Evolutionary conservation across 202 grass and related monocot species (phyloP), one percentile per base, ranked within the genome.

Genomic region (Setaria italica): DNA sequence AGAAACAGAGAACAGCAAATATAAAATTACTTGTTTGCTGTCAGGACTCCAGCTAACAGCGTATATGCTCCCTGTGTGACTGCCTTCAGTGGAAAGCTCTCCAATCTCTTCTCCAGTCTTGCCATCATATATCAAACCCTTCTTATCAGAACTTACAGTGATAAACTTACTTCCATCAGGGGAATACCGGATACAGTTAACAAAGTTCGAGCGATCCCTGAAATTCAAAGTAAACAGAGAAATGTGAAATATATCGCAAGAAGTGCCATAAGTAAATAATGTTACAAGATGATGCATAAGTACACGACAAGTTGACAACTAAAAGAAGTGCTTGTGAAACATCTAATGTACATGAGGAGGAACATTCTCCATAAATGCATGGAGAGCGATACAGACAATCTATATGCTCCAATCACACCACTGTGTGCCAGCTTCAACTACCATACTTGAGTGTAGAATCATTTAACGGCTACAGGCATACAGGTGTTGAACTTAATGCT

Each of bases 101-200:
- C 96, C 96, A 37, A 99, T 94, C 79, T 91, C 96, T 67, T 94
- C 91, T 74, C 91, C 96, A 89, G 96, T 96, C 89, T 96, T 99
- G 2, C 88, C 96, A 87, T 99, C 96, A 80, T 94, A 99, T 70
- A 99, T 88, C 84, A 96, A 84, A 50, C 91, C 96, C 77, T 92
- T 95, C 80, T 95, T 95, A 83, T 99, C 93, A 68, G 96, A 99
- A 88, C 96, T 99, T 62, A 99, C 96, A 34, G 79, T 99, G 60
- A 99, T 94, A 74, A 94, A 99, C 84, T 99, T 99, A 67, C 73
- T 94, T 77, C 96, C 96, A 94, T 99, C 96, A 60, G 96, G 93
- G 77, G 96, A 56, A 91, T 92, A 99, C 20, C 96, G 86, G 67
- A 94, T 84, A 87, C 96, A 99, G 45, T 99, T 99, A 67, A 94